Percentiles rank a stretch among this genome's conserved stretches.
phyloP scores from a whole-genome alignment of 495 filamentous ascomycete species.

The Penicillium paradoxum region DNA sequence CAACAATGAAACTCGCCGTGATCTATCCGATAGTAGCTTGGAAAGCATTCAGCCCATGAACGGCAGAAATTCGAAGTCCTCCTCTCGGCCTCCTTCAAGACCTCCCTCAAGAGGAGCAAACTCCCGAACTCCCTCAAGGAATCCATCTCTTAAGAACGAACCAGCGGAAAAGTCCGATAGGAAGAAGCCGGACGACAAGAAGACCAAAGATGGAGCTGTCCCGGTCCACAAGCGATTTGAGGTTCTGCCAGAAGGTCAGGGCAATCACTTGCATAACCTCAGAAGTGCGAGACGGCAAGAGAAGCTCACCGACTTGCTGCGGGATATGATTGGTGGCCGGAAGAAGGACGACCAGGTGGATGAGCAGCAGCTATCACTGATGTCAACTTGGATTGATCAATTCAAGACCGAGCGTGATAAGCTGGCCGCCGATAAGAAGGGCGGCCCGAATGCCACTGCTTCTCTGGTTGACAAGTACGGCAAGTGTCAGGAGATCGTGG shows the following conservation, averaged over 20 bases:
- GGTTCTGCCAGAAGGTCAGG: conserved; percentile 49
- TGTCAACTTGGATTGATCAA: conserved; percentile 95
- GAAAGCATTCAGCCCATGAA: conserved; percentile 30
- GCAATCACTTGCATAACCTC: conserved; percentile 76
- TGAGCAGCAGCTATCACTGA: conserved; percentile 83
- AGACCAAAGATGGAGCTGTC: conserved; percentile 38
- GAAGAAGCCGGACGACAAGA: conserved; percentile 35
- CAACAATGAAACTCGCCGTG: conserved; percentile 26
- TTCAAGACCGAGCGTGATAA: conserved; percentile 82
- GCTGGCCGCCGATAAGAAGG: conserved; percentile 69
- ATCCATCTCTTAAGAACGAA: conserved; percentile 40
- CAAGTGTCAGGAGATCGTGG: conserved; percentile 96
- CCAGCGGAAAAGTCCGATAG: conserved; percentile 26
- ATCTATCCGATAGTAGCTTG: conserved; percentile 41
- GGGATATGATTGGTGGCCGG: conserved; percentile 71
- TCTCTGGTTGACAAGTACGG: conserved; percentile 95
- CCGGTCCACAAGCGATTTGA: conserved; percentile 54
- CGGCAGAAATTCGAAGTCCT: conserved; percentile 29
- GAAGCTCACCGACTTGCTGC: conserved; percentile 88
- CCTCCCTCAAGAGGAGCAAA: conserved; percentile 30
- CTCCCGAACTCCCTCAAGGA: conserved; percentile 36
- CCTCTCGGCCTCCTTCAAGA: conserved; percentile 32
- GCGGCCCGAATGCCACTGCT: conserved; percentile 67
- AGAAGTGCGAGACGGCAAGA: conserved; percentile 87
- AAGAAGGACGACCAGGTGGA: conserved; percentile 58